These are phyloP conservation scores for Bolboschoenus planiculmis DNA, from an alignment of 176 grass and related monocot species.

Conservation along the genomic window DNA sequence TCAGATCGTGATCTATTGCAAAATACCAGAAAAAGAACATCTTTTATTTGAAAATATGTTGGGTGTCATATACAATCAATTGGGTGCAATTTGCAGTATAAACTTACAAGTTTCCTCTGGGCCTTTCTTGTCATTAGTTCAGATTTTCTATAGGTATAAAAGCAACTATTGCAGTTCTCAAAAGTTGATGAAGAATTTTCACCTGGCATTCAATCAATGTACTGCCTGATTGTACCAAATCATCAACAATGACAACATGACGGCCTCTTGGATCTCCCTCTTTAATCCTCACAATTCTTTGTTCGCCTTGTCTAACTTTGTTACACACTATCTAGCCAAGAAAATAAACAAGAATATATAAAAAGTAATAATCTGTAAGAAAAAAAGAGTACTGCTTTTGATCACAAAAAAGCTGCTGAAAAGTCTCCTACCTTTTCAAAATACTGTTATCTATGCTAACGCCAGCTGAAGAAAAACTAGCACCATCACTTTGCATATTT, in stretches of 20 bases:
- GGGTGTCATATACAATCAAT: too few relatives aligned
- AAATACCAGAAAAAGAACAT: background rate
- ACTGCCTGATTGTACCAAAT: conserved; percentile 91
- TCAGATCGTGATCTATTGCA: background rate
- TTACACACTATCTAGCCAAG: conserved; percentile 68
- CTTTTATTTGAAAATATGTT: background rate
- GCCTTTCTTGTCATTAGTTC: background rate
- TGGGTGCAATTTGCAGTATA: background rate
- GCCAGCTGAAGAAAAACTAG: background rate
- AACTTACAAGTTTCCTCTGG: background rate
- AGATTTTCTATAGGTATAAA: background rate
- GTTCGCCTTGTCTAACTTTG: conserved; percentile 92
- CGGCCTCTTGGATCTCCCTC: conserved; percentile 73
- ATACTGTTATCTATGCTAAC: background rate
- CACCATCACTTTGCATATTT: background rate
- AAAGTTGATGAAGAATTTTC: background rate
- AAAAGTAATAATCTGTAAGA: conserved; percentile 12
- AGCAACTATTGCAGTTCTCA: background rate
- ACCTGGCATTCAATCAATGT: conserved; percentile 99
- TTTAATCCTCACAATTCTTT: conserved; percentile 89
- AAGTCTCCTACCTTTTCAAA: background rate
- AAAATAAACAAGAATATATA: background rate
- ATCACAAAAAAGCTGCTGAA: background rate
- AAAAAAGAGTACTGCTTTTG: background rate
- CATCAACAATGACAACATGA: conserved; percentile 93